Evolutionary conservation across 192 early-diverging fungal species (phyloP).

Genomic region (Podila epicladia): DNA sequence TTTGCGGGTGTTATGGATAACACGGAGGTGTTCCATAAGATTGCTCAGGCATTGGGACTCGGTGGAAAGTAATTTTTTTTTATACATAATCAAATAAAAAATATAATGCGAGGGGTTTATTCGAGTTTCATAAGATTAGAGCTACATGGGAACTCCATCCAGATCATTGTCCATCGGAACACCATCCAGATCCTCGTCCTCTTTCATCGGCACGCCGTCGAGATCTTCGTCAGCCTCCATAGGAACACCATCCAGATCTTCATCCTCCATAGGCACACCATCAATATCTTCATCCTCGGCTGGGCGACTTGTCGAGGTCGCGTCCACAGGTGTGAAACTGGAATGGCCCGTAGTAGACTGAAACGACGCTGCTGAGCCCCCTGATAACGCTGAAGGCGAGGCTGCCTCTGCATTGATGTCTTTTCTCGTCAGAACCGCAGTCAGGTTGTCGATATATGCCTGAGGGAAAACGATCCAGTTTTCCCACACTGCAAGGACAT

Average conservation of each 20-base stretch:
- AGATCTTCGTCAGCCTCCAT: constrained; percentile 35
- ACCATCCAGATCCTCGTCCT: constrained; percentile 15
- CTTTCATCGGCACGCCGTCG: constrained; percentile 57
- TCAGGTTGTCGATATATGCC: constrained; percentile 67
- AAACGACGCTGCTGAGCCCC: neutral
- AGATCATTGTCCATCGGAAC: neutral
- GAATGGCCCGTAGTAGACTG: neutral
- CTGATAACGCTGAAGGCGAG: constrained; percentile 2
- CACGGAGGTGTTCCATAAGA: constrained; percentile 62
- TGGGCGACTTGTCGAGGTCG: neutral
- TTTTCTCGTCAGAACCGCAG: constrained; percentile 57
- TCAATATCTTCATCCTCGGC: constrained; percentile 17
- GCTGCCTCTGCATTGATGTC: neutral
- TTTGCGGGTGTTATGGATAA: constrained; percentile 57
- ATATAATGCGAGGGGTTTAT: too few relatives aligned
- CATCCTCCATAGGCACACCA: constrained; percentile 15
- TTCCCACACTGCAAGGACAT: constrained; percentile 86
- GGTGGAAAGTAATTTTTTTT: constrained; percentile 4
- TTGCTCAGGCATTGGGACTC: constrained; percentile 51
- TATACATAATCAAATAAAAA: too few relatives aligned
- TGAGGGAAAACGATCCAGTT: constrained; percentile 89
- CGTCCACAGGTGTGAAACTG: constrained; percentile 1
- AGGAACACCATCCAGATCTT: constrained; percentile 1
- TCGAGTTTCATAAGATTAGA: too few relatives aligned
- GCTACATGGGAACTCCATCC: too few relatives aligned